Base-by-base conservation (phyloP, 2,329 filamentous ascomycete species). In the Gremmenia infestans region DNA sequence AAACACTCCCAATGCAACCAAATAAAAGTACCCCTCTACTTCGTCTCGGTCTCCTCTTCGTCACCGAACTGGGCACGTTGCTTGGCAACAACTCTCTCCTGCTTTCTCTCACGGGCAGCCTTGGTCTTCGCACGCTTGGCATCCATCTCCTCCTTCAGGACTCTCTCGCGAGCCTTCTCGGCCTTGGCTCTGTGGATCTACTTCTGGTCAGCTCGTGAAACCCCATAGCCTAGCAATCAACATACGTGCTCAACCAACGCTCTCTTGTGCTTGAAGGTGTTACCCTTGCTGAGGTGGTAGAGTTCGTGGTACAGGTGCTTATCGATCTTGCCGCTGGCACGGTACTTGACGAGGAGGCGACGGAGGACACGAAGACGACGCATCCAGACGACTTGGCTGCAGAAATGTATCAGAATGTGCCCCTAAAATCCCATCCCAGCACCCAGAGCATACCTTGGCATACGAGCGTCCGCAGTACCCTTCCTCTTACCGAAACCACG, bases 181-280 rank as follows among this genome's bases (percentile, higher is more conserved):
- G 94, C 94, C 90, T 99, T 99, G 82, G 94, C 94, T 81, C 92
- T 95, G 89, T 99, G 94, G 77, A 99, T 97, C 94, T 99, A 46
- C 47, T 39, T 56, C 42, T 52, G 42, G 58, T 56, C 53, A 55
- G 55, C 32, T 36, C 43, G 7, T 25, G 7, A 28, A 36, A 71
- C 53, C 71, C 58, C 48, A 55, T n/a, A 45, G 5, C 52, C 32
- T 36, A 9, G 19, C 19, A 23, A 25, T 51, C 54, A 72, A 91
- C 94, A 75, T 95, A 99, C 94, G 84, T 99, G 94, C 87, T 99
- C 94, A 77, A 99, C 91, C 72, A 99, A 88, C 74, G 92, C 94
- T 81, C 94, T 89, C 92, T 97, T 99, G 91, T 99, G 94, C 92
- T 99, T 99, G 89, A 99, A 99, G 78, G 94, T 93, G 88, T 99